Evolutionary conservation across 1,139 yeast genomes (phyloP).

Genomic region (Diutina siamensis): DNA sequence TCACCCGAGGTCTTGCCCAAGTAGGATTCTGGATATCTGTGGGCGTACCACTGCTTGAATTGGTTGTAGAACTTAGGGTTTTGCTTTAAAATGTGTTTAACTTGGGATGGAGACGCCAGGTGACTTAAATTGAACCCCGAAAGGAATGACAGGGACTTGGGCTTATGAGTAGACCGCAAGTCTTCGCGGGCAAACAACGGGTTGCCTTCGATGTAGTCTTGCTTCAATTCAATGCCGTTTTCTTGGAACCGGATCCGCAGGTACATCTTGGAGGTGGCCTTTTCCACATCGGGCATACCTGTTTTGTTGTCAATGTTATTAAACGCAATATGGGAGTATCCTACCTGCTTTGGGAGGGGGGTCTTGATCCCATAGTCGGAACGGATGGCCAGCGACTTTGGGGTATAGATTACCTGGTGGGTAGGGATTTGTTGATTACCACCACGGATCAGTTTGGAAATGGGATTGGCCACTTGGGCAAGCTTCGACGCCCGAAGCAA

Average conservation of each 20-base stretch:
- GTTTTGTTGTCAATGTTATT: slow-evolving; percentile 33
- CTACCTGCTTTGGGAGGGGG: slow-evolving; percentile 32
- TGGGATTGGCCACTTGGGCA: slow-evolving; percentile 37
- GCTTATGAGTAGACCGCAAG: neutral
- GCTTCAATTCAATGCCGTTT: slow-evolving; percentile 25
- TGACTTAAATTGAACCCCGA: neutral
- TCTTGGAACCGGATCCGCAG: slow-evolving; percentile 34
- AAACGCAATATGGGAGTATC: slow-evolving; percentile 30
- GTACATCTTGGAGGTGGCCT: slow-evolving; percentile 28
- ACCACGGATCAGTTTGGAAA: slow-evolving; percentile 23
- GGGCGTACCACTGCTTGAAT: slow-evolving; percentile 1
- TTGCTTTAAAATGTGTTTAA: neutral
- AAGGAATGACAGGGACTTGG: neutral
- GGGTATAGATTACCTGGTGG: slow-evolving; percentile 34
- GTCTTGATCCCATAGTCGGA: slow-evolving; percentile 36
- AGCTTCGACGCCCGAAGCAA: slow-evolving; percentile 18
- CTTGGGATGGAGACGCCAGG: neutral
- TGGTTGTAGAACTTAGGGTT: neutral
- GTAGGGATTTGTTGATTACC: slow-evolving; percentile 22
- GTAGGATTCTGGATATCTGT: neutral
- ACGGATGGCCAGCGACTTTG: slow-evolving; percentile 30
- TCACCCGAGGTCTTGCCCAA: neutral
- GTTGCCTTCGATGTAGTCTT: slow-evolving; percentile 19
- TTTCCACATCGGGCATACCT: slow-evolving; percentile 39
- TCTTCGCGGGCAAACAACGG: slow-evolving; percentile 18